phyloP scores from a whole-genome alignment of 2,329 filamentous ascomycete genomes.

The Verticillium nubilum region DNA sequence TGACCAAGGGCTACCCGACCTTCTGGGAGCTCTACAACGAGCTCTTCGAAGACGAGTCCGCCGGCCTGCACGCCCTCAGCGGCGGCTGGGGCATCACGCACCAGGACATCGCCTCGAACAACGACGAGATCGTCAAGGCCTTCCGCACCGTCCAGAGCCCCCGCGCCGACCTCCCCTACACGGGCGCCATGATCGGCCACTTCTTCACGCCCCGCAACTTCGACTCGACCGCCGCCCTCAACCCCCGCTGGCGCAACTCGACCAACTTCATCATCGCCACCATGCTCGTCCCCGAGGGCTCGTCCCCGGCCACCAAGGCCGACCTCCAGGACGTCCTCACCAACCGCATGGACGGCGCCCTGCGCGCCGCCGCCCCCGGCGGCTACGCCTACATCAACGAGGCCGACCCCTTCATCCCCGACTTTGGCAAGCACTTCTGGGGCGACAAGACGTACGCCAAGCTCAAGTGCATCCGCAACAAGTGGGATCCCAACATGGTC shows the following conservation, averaged over 20 bases:
- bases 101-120: slow-evolving; percentile 26
- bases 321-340: slow-evolving; percentile 32
- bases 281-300: slow-evolving; percentile 26
- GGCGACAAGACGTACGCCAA: slow-evolving; percentile 27
- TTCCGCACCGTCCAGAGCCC: slow-evolving; percentile 25
- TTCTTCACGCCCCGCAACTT: slow-evolving; percentile 30
- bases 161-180: slow-evolving; percentile 17
- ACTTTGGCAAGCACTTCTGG: slow-evolving; percentile 33
- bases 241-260: slow-evolving; percentile 30
- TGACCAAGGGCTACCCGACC: slow-evolving; percentile 22
- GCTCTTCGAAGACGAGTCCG: slow-evolving; percentile 28
- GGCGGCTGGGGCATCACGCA: slow-evolving; percentile 32
- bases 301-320: slow-evolving; percentile 35
- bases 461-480: slow-evolving; percentile 31
- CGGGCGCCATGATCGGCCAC: slow-evolving; percentile 27
- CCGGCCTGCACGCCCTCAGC: slow-evolving; percentile 26
- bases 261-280: slow-evolving; percentile 28
- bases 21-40: slow-evolving; percentile 30
- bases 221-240: slow-evolving; percentile 22
- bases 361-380: slow-evolving; percentile 29
- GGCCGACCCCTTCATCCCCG: slow-evolving; percentile 26
- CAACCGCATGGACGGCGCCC: slow-evolving; percentile 26
- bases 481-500: slow-evolving; percentile 34
- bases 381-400: slow-evolving; percentile 41
- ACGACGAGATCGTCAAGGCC: slow-evolving; percentile 26